These are phyloP conservation scores for Trichomonascaceae sp. DNA, from an alignment of 1,139 yeast species.

Conservation along the genomic window DNA sequence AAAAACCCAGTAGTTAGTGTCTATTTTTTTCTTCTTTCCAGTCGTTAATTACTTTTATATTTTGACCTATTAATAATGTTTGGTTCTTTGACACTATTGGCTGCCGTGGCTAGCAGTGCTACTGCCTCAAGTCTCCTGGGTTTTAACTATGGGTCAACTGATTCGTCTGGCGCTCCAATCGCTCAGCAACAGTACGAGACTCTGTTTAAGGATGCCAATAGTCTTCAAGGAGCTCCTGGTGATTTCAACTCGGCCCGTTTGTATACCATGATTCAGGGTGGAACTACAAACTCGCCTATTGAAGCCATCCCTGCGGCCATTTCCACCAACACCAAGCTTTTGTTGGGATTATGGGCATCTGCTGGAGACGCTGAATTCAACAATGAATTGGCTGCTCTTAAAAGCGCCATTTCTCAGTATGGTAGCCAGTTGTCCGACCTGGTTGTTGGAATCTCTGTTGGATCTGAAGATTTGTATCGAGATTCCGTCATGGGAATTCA, in stretches of 20 bases:
- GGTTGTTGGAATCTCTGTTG: slow-evolving; percentile 72
- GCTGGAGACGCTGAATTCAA: slow-evolving; percentile 27
- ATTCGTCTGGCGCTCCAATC: slow-evolving; percentile 18
- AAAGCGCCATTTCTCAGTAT: slow-evolving; percentile 22
- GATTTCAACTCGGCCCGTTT: slow-evolving; percentile 21
- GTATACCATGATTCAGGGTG: slow-evolving; percentile 25
- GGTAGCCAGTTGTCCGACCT: slow-evolving; percentile 18
- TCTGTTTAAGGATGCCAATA: slow-evolving; percentile 19
- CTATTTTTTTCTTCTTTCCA: neutral
- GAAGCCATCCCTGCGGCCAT: slow-evolving; percentile 30
- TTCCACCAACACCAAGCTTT: slow-evolving; percentile 28
- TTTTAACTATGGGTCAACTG: slow-evolving; percentile 23
- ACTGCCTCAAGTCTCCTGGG: slow-evolving; percentile 23
- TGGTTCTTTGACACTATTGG: slow-evolving; percentile 1
- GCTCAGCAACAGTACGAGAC: slow-evolving; percentile 25
- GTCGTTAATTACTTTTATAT: neutral
- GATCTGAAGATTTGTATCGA: slow-evolving; percentile 90
- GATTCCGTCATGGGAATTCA: slow-evolving; percentile 31
- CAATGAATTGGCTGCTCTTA: slow-evolving; percentile 29
- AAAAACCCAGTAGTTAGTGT: neutral
- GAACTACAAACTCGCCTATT: slow-evolving; percentile 27
- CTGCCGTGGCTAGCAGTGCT: slow-evolving; percentile 48
- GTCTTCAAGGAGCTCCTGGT: slow-evolving; percentile 17
- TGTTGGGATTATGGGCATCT: slow-evolving; percentile 32
- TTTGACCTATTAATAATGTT: neutral